A percentile compares a stretch with the other conserved stretches of the same genome.
Evolutionary conservation across 73 alveolate species (phyloP).

Genomic region (Breviolum minutum): DNA sequence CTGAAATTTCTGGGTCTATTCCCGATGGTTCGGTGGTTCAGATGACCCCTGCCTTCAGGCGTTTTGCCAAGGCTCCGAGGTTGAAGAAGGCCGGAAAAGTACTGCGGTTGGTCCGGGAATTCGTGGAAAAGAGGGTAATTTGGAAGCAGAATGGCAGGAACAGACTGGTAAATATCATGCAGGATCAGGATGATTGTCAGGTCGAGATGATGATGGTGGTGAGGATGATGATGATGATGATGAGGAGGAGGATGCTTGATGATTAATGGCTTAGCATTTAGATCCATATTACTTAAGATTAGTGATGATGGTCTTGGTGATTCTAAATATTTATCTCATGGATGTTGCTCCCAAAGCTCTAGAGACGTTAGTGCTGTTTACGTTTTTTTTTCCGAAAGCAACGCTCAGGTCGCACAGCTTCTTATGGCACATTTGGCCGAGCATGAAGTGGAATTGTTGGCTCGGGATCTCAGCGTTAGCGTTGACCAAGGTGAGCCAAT

Average conservation of each 20-base stretch:
- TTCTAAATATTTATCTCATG: background rate
- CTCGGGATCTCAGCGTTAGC: background rate
- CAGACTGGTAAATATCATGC: too few species aligned
- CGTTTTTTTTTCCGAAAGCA: background rate
- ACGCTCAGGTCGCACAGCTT: slow-evolving; percentile 22
- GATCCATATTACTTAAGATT: too few species aligned
- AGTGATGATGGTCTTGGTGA: background rate
- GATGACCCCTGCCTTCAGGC: slow-evolving; percentile 27
- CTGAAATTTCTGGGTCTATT: too few species aligned
- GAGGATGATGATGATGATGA: too few species aligned
- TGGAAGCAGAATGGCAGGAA: too few species aligned
- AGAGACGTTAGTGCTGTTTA: background rate
- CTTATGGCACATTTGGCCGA: slow-evolving; percentile 82
- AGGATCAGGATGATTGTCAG: too few species aligned
- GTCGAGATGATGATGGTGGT: too few species aligned
- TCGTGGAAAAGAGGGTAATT: too few species aligned
- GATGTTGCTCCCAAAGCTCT: background rate
- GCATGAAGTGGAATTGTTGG: slow-evolving; percentile 63
- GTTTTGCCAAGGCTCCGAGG: slow-evolving; percentile 77
- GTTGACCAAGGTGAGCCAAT: background rate
- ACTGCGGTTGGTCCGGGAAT: too few species aligned
- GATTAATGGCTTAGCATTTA: too few species aligned
- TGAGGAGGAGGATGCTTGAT: too few species aligned
- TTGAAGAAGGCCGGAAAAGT: slow-evolving; percentile 39
- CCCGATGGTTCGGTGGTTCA: too few species aligned